phyloP scores from a whole-genome alignment of 352 stramenopile genomes.

The Hyaloperonospora brassicae region DNA sequence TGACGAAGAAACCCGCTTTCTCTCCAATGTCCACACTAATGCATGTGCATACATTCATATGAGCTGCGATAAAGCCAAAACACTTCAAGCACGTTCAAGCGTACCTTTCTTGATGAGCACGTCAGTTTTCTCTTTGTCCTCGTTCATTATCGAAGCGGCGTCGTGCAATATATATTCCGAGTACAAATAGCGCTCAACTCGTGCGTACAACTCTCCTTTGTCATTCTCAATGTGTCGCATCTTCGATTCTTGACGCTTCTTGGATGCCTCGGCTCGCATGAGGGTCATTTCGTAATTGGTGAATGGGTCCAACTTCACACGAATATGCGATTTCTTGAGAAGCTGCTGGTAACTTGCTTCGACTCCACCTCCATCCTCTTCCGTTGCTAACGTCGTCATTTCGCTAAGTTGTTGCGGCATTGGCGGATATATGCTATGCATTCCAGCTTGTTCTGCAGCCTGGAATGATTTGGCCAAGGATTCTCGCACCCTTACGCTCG shows the following conservation, averaged over 20 bases:
- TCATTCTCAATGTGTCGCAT: constrained; percentile 80
- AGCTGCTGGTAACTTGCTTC: constrained; percentile 25
- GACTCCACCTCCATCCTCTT: constrained; percentile 1
- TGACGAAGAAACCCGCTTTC: constrained; percentile 43
- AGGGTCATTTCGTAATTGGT: constrained; percentile 82
- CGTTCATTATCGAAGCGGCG: constrained; percentile 42
- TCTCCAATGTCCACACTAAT: constrained; percentile 52
- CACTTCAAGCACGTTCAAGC: neutral
- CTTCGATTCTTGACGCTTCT: constrained; percentile 77
- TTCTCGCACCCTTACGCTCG: constrained; percentile 27
- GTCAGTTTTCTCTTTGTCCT: constrained; percentile 62
- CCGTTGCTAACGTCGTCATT: neutral
- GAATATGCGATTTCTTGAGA: constrained; percentile 44
- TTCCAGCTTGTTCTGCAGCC: constrained; percentile 24
- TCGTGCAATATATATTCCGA: constrained; percentile 74
- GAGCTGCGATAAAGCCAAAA: constrained; percentile 1
- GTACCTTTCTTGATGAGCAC: constrained; percentile 64
- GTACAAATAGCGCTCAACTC: constrained; percentile 68
- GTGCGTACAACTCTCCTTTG: constrained; percentile 69
- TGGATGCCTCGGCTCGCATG: constrained; percentile 58
- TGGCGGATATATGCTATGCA: constrained; percentile 32
- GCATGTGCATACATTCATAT: constrained; percentile 2
- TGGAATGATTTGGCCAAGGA: constrained; percentile 43
- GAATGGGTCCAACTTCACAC: constrained; percentile 73
- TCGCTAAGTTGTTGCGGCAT: constrained; percentile 17